Evolutionary conservation across 2,329 filamentous ascomycete genomes (phyloP).

Genomic region (Aspergillus latus): DNA sequence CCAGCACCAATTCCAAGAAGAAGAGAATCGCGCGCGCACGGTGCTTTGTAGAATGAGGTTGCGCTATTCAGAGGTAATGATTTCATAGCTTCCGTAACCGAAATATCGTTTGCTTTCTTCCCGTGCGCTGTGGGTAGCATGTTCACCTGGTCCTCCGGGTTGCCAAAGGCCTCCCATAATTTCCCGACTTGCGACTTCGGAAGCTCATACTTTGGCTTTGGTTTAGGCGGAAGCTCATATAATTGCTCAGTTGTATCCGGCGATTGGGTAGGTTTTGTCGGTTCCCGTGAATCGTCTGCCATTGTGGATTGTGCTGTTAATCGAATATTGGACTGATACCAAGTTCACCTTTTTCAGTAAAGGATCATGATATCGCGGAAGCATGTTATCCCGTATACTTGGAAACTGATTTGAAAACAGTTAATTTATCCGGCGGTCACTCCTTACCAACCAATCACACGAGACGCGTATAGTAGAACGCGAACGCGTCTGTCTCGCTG

Average conservation of each 20-base stretch:
- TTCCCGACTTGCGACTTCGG: conserved; percentile 49
- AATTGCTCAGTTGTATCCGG: conserved; percentile 19
- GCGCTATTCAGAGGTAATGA: conserved; percentile 55
- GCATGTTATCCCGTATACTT: conserved; percentile 13
- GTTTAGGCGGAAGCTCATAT: conserved; percentile 23
- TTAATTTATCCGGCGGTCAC: conserved; percentile 23
- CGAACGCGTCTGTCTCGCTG: conserved; percentile 34
- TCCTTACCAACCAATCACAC: conserved; percentile 17
- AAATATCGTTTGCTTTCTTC: conserved; percentile 49
- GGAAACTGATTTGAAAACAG: background rate
- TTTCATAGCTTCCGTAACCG: conserved; percentile 43
- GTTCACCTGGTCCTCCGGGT: conserved; percentile 53
- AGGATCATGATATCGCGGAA: conserved; percentile 15
- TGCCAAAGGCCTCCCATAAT: conserved; percentile 50
- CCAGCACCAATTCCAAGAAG: conserved; percentile 80
- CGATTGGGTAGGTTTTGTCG: conserved; percentile 16
- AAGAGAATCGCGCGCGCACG: conserved; percentile 80
- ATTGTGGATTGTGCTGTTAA: conserved; percentile 27
- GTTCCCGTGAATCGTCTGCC: conserved; percentile 42
- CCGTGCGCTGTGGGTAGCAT: conserved; percentile 59
- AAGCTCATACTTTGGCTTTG: conserved; percentile 43
- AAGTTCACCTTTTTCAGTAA: conserved; percentile 15
- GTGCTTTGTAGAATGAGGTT: conserved; percentile 68
- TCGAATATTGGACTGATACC: conserved; percentile 4
- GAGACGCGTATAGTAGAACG: conserved; percentile 32